Conservation (phyloP, 495 filamentous ascomycete genomes). For the Xylaria scruposa region DNA sequence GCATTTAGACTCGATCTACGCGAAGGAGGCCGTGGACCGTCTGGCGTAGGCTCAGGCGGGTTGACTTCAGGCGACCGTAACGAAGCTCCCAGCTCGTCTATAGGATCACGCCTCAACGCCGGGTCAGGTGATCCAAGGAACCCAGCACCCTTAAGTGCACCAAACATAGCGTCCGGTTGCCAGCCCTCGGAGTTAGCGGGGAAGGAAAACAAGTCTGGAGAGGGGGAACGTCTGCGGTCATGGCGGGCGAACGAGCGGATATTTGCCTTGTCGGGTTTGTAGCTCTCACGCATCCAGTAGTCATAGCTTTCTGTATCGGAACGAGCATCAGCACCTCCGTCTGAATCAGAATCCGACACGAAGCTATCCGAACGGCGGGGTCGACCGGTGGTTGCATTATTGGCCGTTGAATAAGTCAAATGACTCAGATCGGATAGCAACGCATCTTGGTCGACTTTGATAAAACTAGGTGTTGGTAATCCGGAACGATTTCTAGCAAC, state of each 20-base stretch:
- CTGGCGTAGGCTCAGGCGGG: constrained; percentile 34
- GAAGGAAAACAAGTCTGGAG: constrained; percentile 57
- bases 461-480: not conserved
- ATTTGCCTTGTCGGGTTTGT: constrained; percentile 40
- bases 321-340: constrained; percentile 40
- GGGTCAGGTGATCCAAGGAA: constrained; percentile 41
- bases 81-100: constrained; percentile 48
- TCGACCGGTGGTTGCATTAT: constrained; percentile 36
- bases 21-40: constrained; percentile 44
- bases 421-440: constrained; percentile 32
- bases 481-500: not conserved
- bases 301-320: constrained; percentile 50
- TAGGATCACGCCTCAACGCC: constrained; percentile 44
- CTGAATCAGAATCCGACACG: constrained; percentile 43
- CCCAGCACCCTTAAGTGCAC: constrained; percentile 43
- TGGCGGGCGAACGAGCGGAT: constrained; percentile 36
- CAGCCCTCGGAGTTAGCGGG: constrained; percentile 45
- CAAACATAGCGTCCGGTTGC: constrained; percentile 53
- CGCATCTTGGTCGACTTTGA: constrained; percentile 4
- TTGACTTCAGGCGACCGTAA: constrained; percentile 37
- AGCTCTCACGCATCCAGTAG: constrained; percentile 54
- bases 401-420: constrained; percentile 44
- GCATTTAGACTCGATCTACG: constrained; percentile 53
- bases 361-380: constrained; percentile 47
- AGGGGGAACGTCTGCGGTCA: constrained; percentile 33